Evolutionary conservation across 441 rosid genomes (phyloP).

Genomic region (Adansonia madagascariensis): DNA sequence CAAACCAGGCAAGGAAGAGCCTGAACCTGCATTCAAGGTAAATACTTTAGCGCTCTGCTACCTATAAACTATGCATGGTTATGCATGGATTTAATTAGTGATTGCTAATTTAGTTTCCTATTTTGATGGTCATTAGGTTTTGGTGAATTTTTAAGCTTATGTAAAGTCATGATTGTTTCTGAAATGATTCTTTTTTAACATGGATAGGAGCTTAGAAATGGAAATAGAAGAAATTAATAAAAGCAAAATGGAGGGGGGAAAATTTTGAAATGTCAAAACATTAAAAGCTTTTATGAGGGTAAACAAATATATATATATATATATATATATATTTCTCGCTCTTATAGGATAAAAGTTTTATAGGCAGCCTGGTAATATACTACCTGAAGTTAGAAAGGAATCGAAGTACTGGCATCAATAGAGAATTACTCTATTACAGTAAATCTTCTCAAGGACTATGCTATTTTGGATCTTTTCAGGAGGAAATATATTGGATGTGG

Average conservation of each 20-base stretch:
- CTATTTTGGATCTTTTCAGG: neutral
- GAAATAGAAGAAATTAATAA: slow-evolving; percentile 8
- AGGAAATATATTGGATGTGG: neutral
- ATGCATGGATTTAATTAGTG: neutral
- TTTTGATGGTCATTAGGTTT: neutral
- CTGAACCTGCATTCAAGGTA: slow-evolving; percentile 98
- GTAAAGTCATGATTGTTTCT: neutral
- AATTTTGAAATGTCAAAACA: neutral
- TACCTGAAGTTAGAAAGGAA: neutral
- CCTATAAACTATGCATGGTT: neutral
- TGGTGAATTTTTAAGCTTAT: neutral
- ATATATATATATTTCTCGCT: neutral
- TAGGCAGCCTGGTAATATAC: neutral
- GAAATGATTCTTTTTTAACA: neutral
- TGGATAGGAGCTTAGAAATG: neutral
- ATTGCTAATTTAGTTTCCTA: neutral
- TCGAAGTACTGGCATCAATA: neutral
- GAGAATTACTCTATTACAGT: neutral
- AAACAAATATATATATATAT: neutral
- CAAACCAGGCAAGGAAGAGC: slow-evolving; percentile 81
- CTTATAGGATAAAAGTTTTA: neutral
- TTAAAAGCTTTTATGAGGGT: neutral
- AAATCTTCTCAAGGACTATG: neutral
- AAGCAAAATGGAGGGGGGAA: neutral
- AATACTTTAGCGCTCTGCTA: slow-evolving; percentile 20